These are phyloP conservation scores for Allium fistulosum DNA, from an alignment of 106 monocot species.

Conservation along the genomic window DNA sequence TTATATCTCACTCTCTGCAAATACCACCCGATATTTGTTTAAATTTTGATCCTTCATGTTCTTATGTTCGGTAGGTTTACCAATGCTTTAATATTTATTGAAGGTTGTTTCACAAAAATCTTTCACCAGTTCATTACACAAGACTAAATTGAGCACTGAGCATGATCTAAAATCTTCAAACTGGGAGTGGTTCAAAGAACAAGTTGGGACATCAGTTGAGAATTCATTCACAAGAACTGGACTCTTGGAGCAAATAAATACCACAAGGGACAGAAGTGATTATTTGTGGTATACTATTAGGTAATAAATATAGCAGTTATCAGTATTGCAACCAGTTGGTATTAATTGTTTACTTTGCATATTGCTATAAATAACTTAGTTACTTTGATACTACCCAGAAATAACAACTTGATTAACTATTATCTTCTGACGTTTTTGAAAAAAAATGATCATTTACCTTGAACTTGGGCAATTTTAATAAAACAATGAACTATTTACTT, in stretches of 20 bases:
- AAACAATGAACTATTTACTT: too few species aligned
- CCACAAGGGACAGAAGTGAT: slow-evolving; percentile 24
- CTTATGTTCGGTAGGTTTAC: background rate
- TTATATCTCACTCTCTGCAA: too few species aligned
- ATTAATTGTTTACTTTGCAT: too few species aligned
- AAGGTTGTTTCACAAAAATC: slow-evolving; percentile 25
- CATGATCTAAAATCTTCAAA: slow-evolving; percentile 6
- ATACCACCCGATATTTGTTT: too few species aligned
- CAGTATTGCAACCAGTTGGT: too few species aligned
- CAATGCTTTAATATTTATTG: background rate
- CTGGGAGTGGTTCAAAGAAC: slow-evolving; percentile 24
- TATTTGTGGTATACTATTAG: slow-evolving; percentile 25
- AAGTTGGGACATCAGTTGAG: slow-evolving; percentile 11
- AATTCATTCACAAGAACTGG: slow-evolving; percentile 15
- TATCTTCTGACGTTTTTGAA: too few species aligned
- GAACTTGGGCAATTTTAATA: too few species aligned
- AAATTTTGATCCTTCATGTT: background rate
- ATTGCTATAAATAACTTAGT: too few species aligned
- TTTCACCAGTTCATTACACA: slow-evolving; percentile 2
- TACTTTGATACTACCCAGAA: too few species aligned
- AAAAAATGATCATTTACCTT: too few species aligned
- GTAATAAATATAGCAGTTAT: background rate
- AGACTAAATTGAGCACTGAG: slow-evolving; percentile 5
- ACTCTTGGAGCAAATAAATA: slow-evolving; percentile 27
- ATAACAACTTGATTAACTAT: too few species aligned